Base-by-base conservation (phyloP, 305 asterid genomes). In the Vinca major region DNA sequence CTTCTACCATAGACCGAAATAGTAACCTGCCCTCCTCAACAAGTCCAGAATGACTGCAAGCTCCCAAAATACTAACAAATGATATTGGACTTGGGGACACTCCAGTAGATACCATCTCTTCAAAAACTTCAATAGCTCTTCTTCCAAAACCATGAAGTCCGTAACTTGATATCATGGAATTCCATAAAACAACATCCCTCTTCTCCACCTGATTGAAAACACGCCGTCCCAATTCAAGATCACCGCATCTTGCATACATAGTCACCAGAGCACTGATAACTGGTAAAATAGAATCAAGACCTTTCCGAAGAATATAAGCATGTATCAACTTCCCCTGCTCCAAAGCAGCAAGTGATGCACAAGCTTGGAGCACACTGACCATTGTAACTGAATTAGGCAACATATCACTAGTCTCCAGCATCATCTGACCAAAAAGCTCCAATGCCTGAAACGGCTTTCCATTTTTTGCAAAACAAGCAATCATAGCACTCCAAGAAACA, bases 401-500 rank as follows among this genome's bases (percentile, higher is more conserved):
- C 75, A 83, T 55, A 54, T 73, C 84, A 49, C 68, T 74, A 61
- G 52, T 78, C 70, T 77, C 87, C 21, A 80, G 78, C 87, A 92
- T 80, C 91, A 89, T 83, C 74, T 84, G 81, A 11, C 79, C 74
- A 71, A 92, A 89, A 78, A 92, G 72, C 66, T 86, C 84, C 39
- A 88, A 75, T 4, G 96, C 96, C 40, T 88, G 91, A 21, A 79
- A 78, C 7, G 96, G 80, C 79, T 70, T 84, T 17, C 82, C 90
- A 11, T 89, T 92, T 78, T 86, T 92, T 0, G 96, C 84, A 33
- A 80, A 86, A 62, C 98, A 92, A 0, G 91, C 86, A 37, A 92
- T 86, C 96, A 92, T 85, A 5, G 98, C 96, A 54, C 86, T 92
- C 98, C 98, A 92, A 64, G 98, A 89, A 69, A 92, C 98, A 68